Percentiles rank a stretch among this genome's conserved stretches.
These are phyloP conservation scores for Dothiorella sarmentorum DNA, from an alignment of 2,329 filamentous ascomycete species.

Conservation along the genomic window DNA sequence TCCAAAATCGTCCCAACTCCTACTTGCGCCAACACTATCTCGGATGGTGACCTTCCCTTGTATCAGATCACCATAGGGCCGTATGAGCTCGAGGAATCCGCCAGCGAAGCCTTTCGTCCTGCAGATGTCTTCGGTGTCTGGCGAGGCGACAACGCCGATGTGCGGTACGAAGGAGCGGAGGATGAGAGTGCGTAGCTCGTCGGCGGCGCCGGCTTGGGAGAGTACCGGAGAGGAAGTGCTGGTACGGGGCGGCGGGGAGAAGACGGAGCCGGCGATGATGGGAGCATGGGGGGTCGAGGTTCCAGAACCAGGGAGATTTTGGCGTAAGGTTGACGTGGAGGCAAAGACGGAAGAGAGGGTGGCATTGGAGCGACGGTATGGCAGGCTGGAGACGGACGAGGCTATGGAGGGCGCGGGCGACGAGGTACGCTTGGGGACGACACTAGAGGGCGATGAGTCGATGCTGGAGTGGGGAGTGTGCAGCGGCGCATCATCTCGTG, in stretches of 20 bases:
- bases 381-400: slow-evolving; percentile 53
- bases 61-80: slow-evolving; percentile 86
- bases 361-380: slow-evolving; percentile 52
- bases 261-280: slow-evolving; percentile 38
- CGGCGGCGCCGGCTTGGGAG: slow-evolving; percentile 38
- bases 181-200: slow-evolving; percentile 63
- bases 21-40: slow-evolving; percentile 82
- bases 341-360: slow-evolving; percentile 53
- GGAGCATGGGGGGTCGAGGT: slow-evolving; percentile 42
- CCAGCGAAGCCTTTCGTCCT: slow-evolving; percentile 78
- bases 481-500: slow-evolving; percentile 37
- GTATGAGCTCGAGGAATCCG: slow-evolving; percentile 78
- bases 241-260: slow-evolving; percentile 42
- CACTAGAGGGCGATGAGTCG: slow-evolving; percentile 57
- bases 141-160: slow-evolving; percentile 80
- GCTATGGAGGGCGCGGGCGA: slow-evolving; percentile 46
- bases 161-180: slow-evolving; percentile 85
- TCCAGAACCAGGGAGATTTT: slow-evolving; percentile 40
- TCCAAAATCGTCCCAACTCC: slow-evolving; percentile 83
- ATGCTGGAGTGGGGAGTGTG: slow-evolving; percentile 45
- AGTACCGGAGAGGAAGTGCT: slow-evolving; percentile 37
- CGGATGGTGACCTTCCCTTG: slow-evolving; percentile 85
- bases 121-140: slow-evolving; percentile 77
- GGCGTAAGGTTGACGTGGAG: slow-evolving; percentile 46
- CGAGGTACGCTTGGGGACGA: slow-evolving; percentile 58